These are phyloP conservation scores for Fusarium hainanense DNA, from an alignment of 2,329 filamentous ascomycete species.

Conservation along the genomic window DNA sequence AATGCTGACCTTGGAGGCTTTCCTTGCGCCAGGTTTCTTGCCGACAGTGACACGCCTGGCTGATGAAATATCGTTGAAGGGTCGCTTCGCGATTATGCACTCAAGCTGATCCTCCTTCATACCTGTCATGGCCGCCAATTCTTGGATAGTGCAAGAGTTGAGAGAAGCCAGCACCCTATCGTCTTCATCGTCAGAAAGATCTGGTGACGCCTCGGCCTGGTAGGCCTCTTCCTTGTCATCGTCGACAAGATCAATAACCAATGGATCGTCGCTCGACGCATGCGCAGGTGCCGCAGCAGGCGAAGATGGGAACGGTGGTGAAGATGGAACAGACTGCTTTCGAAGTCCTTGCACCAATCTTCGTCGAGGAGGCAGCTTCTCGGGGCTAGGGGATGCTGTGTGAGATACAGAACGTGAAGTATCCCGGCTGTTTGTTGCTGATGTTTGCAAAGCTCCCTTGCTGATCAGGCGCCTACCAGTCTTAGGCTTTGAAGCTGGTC, in stretches of 20 bases:
- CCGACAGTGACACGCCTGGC: slow-evolving; percentile 72
- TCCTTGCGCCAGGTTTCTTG: slow-evolving; percentile 60
- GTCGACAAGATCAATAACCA: slow-evolving; percentile 52
- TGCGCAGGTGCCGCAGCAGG: slow-evolving; percentile 26
- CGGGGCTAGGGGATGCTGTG: slow-evolving; percentile 45
- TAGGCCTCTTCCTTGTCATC: slow-evolving; percentile 58
- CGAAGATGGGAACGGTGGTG: slow-evolving; percentile 31
- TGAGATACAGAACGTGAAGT: slow-evolving; percentile 34
- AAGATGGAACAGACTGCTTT: slow-evolving; percentile 41
- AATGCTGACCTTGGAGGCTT: slow-evolving; percentile 59
- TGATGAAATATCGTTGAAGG: slow-evolving; percentile 74
- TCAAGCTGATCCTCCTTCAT: slow-evolving; percentile 76
- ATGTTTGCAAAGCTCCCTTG: slow-evolving; percentile 46
- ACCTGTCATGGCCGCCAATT: slow-evolving; percentile 84
- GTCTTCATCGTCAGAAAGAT: slow-evolving; percentile 48
- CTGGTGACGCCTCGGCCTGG: slow-evolving; percentile 50
- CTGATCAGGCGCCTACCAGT: slow-evolving; percentile 48
- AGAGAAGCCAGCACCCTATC: slow-evolving; percentile 78
- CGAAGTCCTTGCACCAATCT: slow-evolving; percentile 54
- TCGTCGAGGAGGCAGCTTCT: slow-evolving; percentile 48
- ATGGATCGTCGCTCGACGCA: slow-evolving; percentile 51
- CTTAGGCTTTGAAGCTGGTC: slow-evolving; percentile 36
- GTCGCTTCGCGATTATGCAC: slow-evolving; percentile 76
- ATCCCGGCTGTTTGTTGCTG: slow-evolving; percentile 19
- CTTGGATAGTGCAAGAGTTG: slow-evolving; percentile 79